Evolutionary conservation across 129 eudicot species (phyloP).

Genomic region (Arctium lappa): DNA sequence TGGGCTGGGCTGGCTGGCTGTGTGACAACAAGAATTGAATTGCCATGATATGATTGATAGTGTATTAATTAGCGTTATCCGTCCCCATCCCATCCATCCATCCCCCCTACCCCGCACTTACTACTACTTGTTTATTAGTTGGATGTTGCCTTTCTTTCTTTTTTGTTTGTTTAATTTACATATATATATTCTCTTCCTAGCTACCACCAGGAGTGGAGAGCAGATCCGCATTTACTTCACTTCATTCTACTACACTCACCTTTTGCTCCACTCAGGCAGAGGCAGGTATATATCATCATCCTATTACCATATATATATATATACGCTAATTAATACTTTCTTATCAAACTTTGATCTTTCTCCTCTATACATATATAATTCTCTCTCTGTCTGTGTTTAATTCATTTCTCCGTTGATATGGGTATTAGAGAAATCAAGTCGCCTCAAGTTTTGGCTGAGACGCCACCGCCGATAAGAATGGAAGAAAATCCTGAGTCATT

Average conservation of each 20-base stretch:
- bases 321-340: no score
- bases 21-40: background rate
- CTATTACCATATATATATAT: no score
- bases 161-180: no score
- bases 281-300: background rate
- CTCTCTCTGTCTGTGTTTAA: background rate
- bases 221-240: slow-evolving; percentile 27
- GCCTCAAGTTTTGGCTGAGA: slow-evolving; percentile 27
- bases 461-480: background rate
- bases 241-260: background rate
- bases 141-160: background rate
- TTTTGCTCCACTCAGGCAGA: no score
- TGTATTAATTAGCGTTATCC: background rate
- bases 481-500: slow-evolving; percentile 1
- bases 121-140: background rate
- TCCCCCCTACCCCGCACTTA: no score
- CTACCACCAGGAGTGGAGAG: no score
- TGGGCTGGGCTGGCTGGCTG: no score
- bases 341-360: background rate
- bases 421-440: slow-evolving; percentile 50
- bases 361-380: no score
- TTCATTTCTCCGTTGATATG: slow-evolving; percentile 2
- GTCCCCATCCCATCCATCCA: slow-evolving; percentile 16
- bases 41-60: background rate
- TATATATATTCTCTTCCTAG: background rate